Evolutionary conservation across 441 rosid genomes (phyloP).

Genomic region (Gossypium davidsonii): DNA sequence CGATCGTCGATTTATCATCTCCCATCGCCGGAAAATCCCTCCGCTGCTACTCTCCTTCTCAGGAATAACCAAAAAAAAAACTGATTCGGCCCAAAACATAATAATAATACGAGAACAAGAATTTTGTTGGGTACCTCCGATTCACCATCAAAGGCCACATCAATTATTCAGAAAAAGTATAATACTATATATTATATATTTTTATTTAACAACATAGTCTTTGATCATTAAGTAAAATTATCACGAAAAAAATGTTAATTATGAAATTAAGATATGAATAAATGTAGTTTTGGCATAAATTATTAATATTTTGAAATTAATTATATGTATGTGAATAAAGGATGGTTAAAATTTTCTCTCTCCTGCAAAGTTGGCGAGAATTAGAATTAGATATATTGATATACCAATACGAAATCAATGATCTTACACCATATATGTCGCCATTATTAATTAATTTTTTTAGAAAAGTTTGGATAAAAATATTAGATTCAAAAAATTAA

Average conservation of each 20-base stretch:
- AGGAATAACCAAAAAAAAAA: slow-evolving; percentile 17
- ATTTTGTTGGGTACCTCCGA: neutral
- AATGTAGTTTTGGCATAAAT: neutral
- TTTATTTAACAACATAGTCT: neutral
- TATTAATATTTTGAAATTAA: too few relatives aligned
- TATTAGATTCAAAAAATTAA: too few relatives aligned
- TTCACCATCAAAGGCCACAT: neutral
- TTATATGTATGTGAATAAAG: too few relatives aligned
- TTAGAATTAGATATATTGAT: too few relatives aligned
- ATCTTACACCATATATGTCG: too few relatives aligned
- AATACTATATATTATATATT: neutral
- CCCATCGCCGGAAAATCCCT: slow-evolving; percentile 41
- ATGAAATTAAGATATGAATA: neutral
- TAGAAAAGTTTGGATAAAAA: too few relatives aligned
- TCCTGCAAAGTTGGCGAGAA: too few relatives aligned
- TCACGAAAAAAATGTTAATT: neutral
- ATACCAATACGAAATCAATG: too few relatives aligned
- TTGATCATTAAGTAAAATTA: neutral
- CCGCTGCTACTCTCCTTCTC: neutral
- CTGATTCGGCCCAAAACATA: neutral
- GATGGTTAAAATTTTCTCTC: too few relatives aligned
- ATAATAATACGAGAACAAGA: neutral
- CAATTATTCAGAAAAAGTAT: neutral
- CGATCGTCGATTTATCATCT: slow-evolving; percentile 70
- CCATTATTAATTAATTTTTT: too few relatives aligned